Evolutionary conservation across 352 stramenopile genomes (phyloP), one percentile per base, ranked within the genome.

Genomic region (Plasmopara viticola): DNA sequence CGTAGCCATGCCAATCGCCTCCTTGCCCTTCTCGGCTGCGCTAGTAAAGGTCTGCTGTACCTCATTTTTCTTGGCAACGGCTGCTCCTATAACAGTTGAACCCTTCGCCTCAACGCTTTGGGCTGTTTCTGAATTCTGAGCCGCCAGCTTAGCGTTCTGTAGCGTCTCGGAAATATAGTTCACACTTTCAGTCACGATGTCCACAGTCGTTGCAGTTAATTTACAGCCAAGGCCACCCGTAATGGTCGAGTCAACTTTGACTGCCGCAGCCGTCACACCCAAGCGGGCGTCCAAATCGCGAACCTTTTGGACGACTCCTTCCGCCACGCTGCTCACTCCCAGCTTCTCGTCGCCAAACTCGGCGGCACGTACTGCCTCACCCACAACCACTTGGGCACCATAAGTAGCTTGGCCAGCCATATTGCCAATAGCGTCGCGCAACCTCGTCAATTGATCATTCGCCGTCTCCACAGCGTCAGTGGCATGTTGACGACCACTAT

Each of bases 81-180:
- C 65, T 17, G 61, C 59, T 7, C 53, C 57, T 18, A 60, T 57
- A 14, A 56, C 50, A 18, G 51, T n/a, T 25, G 58, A 62, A 13
- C 55, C 65, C 30, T 73, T 69, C 25, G 62, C 39, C 49, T 86
- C 74, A 0, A 68, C 62, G 48, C 41, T 50, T 44, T 77, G 66
- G 6, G 68, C 71, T 9, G 66, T 66, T 1, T 64, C 48, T 17
- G 74, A 84, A 31, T 80, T 64, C 52, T 64, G 70, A 3, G 78
- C 74, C 3, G 64, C 62, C 6, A 78, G 29, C 51, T 85, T 86
- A 4, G 74, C 72, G 9, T 86, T 78, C 7, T 80, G 54, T 33
- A 88, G 58, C 38, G 71, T 80, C 47, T 86, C 71, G 17, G 70
- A 75, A 17, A 86, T 68, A 56, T 90, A 90, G 30, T 69, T 81